phyloP scores from a whole-genome alignment of 2,329 filamentous ascomycete species.

The Neonectria sp. region DNA sequence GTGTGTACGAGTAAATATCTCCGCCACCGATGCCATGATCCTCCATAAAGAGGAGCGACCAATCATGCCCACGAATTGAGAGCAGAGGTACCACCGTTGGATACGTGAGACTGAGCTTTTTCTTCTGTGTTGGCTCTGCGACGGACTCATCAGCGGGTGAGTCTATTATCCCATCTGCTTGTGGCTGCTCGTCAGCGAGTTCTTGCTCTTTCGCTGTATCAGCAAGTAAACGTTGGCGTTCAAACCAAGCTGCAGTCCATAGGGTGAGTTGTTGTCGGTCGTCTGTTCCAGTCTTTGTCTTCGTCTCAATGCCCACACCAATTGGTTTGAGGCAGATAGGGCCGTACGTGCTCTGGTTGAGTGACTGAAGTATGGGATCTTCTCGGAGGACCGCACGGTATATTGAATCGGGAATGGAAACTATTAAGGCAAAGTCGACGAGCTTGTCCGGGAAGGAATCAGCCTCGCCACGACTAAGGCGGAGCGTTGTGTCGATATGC shows the following conservation, averaged over 20 bases:
- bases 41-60: slow-evolving; percentile 5
- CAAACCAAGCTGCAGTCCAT: slow-evolving; percentile 4
- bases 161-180: not conserved
- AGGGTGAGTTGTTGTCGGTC: slow-evolving; percentile 7
- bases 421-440: slow-evolving; percentile 2
- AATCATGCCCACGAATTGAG: not conserved
- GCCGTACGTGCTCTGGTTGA: not conserved
- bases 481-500: not conserved
- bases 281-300: slow-evolving; percentile 2
- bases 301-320: not conserved
- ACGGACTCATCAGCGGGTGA: not conserved
- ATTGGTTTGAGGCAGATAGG: not conserved
- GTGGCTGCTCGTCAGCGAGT: not conserved
- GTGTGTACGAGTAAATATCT: slow-evolving; percentile 2
- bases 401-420: slow-evolving; percentile 1
- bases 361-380: slow-evolving; percentile 11
- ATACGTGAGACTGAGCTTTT: not conserved
- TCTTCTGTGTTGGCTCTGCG: not conserved
- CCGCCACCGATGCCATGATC: not conserved
- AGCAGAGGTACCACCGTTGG: slow-evolving; percentile 3
- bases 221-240: slow-evolving; percentile 1
- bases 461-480: not conserved
- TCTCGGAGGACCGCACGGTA: slow-evolving; percentile 1
- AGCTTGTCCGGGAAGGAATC: slow-evolving; percentile 9
- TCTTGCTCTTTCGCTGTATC: too few relatives aligned